Percentiles rank a stretch among this genome's conserved stretches.
These are phyloP conservation scores for Clarkia xantiana DNA, from an alignment of 345 rosid species.

Conservation along the genomic window DNA sequence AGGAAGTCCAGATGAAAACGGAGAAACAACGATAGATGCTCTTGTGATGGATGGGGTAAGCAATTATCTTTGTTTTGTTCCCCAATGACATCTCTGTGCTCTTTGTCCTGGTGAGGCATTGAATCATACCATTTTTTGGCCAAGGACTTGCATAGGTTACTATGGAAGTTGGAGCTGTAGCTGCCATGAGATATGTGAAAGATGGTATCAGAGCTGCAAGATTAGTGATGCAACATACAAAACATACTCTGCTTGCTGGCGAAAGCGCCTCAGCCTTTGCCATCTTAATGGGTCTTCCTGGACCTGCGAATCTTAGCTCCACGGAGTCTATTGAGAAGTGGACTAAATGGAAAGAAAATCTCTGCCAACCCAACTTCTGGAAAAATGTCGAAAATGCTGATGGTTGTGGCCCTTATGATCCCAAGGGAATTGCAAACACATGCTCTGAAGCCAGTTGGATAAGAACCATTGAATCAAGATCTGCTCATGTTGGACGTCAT, in stretches of 20 bases:
- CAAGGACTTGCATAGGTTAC: slow-evolving; percentile 61
- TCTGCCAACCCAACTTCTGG: slow-evolving; percentile 77
- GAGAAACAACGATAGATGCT: slow-evolving; percentile 90
- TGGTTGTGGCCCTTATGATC: slow-evolving; percentile 73
- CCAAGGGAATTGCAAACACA: slow-evolving; percentile 11
- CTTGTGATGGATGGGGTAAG: slow-evolving; percentile 87
- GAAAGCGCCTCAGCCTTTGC: slow-evolving; percentile 79
- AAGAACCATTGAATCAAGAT: slow-evolving; percentile 19
- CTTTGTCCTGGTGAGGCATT: slow-evolving; percentile 2
- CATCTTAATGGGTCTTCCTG: slow-evolving; percentile 85
- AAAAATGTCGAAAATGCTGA: slow-evolving; percentile 50
- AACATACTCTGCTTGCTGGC: slow-evolving; percentile 77
- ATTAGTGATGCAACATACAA: slow-evolving; percentile 66
- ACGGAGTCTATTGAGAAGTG: slow-evolving; percentile 62
- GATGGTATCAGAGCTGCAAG: slow-evolving; percentile 87
- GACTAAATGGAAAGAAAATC: slow-evolving; percentile 55
- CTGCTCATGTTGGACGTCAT: slow-evolving; percentile 49
- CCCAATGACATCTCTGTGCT: neutral
- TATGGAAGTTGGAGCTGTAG: slow-evolving; percentile 98
- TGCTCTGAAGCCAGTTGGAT: slow-evolving; percentile 17
- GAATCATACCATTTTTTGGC: slow-evolving; percentile 13
- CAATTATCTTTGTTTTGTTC: slow-evolving; percentile 1
- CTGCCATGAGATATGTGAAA: slow-evolving; percentile 85
- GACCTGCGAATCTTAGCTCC: slow-evolving; percentile 78
- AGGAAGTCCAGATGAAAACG: slow-evolving; percentile 94